These are phyloP conservation scores for Echria macrotheca DNA, from an alignment of 495 filamentous ascomycete species.

Conservation along the genomic window DNA sequence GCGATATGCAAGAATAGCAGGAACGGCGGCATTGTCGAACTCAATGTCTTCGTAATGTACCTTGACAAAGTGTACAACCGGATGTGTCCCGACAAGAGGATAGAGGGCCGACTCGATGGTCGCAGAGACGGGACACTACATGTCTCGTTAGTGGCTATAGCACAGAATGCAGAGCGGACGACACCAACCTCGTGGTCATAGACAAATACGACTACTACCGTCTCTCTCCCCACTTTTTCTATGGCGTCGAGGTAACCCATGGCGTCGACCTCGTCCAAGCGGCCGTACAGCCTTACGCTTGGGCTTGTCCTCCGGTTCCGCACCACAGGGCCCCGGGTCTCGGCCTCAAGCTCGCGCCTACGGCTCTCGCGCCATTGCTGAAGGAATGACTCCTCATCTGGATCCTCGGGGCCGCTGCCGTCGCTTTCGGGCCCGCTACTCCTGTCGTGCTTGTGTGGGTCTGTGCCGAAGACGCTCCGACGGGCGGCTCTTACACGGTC, in stretches of 20 bases:
- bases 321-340: slow-evolving; percentile 35
- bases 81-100: slow-evolving; percentile 63
- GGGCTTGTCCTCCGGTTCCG: slow-evolving; percentile 59
- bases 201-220: slow-evolving; percentile 89
- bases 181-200: slow-evolving; percentile 78
- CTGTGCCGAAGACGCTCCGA: slow-evolving; percentile 39
- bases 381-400: slow-evolving; percentile 77
- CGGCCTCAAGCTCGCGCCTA: slow-evolving; percentile 65
- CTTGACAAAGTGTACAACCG: slow-evolving; percentile 77
- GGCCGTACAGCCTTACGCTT: slow-evolving; percentile 69
- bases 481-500: slow-evolving; percentile 39
- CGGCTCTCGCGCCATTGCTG: slow-evolving; percentile 74
- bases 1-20: slow-evolving; percentile 83
- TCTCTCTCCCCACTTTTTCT: slow-evolving; percentile 76
- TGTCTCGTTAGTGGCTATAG: slow-evolving; percentile 16
- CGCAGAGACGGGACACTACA: slow-evolving; percentile 65
- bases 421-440: slow-evolving; percentile 46
- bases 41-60: slow-evolving; percentile 90
- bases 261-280: slow-evolving; percentile 79
- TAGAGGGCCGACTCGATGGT: slow-evolving; percentile 72
- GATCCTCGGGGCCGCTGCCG: slow-evolving; percentile 31
- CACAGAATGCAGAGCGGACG: not conserved
- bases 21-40: slow-evolving; percentile 85
- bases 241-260: slow-evolving; percentile 90
- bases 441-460: slow-evolving; percentile 37